Conservation (phyloP, 2,329 filamentous ascomycete species). For the Pseudopyricularia javanii region DNA sequence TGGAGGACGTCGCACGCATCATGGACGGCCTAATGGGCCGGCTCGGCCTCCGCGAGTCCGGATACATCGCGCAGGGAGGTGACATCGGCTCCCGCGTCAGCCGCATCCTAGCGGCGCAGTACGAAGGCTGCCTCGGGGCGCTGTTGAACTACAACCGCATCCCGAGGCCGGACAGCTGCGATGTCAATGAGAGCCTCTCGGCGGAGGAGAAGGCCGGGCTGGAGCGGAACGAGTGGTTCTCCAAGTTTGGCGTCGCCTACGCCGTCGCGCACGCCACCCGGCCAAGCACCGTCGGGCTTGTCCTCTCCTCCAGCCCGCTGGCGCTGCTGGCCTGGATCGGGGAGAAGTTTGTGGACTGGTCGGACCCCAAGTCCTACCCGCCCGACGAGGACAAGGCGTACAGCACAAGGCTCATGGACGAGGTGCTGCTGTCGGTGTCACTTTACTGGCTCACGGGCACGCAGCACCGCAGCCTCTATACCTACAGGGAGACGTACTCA, state of each 20-base stretch:
- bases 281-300: slow-evolving; percentile 43
- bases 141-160: slow-evolving; percentile 4
- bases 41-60: slow-evolving; percentile 32
- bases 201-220: slow-evolving; percentile 20
- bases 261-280: slow-evolving; percentile 9
- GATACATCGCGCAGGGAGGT: slow-evolving; percentile 44
- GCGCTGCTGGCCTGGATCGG: slow-evolving; percentile 29
- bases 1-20: slow-evolving; percentile 25
- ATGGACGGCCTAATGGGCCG: slow-evolving; percentile 38
- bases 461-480: slow-evolving; percentile 33
- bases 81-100: slow-evolving; percentile 29
- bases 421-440: slow-evolving; percentile 34
- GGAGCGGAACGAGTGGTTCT: slow-evolving; percentile 1
- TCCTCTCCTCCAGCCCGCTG: slow-evolving; percentile 37
- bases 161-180: slow-evolving; percentile 5
- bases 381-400: slow-evolving; percentile 1
- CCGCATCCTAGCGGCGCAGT: slow-evolving; percentile 6
- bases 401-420: slow-evolving; percentile 16
- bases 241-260: neutral
- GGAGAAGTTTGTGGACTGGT: slow-evolving; percentile 44
- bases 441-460: slow-evolving; percentile 44
- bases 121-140: slow-evolving; percentile 1
- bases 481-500: slow-evolving; percentile 24
- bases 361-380: slow-evolving; percentile 20
- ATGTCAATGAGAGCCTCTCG: slow-evolving; percentile 6